Conservation (phyloP, 1,139 yeast species). For the Zygosaccharomyces sapae region DNA sequence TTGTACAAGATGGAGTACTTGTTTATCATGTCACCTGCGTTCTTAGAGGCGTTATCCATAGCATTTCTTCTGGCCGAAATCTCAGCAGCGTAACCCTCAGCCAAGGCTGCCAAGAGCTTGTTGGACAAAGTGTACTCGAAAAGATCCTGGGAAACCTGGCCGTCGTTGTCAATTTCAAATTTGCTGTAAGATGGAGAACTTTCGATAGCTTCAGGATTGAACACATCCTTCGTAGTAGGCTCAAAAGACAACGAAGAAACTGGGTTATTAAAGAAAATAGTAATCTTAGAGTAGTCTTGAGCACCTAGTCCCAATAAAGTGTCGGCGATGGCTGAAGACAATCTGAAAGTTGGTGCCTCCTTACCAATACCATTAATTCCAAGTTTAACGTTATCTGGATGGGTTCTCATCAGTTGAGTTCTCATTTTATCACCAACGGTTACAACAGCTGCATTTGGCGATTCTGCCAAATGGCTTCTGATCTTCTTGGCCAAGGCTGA, state of each 20-base stretch:
- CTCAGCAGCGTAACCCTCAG: constrained; percentile 98
- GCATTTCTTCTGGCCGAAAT: constrained; percentile 99
- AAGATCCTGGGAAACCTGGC: constrained; percentile 53
- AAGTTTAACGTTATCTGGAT: constrained; percentile 63
- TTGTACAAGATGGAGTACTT: constrained; percentile 93
- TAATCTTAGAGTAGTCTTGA: constrained; percentile 63
- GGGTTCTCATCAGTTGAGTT: constrained; percentile 81
- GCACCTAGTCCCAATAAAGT: constrained; percentile 59
- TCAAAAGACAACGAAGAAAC: constrained; percentile 85
- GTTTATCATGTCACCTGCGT: constrained; percentile 98
- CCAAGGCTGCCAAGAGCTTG: constrained; percentile 85
- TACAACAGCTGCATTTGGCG: constrained; percentile 73
- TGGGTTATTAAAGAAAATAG: constrained; percentile 83
- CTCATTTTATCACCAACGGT: constrained; percentile 93
- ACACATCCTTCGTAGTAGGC: constrained; percentile 69
- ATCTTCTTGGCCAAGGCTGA: constrained; percentile 89
- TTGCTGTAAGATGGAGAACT: constrained; percentile 82
- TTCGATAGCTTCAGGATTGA: constrained; percentile 67
- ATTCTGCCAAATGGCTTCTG: constrained; percentile 57
- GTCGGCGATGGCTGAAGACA: constrained; percentile 85
- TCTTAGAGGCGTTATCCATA: constrained; percentile 99
- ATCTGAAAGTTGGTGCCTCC: constrained; percentile 91
- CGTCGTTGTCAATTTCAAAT: constrained; percentile 82
- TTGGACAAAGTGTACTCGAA: constrained; percentile 88
- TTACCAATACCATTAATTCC: constrained; percentile 90